Percentiles rank a stretch among this genome's conserved stretches.
Conservation (phyloP, 1,284 basidiomycete species). For the Wallemia hederae region DNA sequence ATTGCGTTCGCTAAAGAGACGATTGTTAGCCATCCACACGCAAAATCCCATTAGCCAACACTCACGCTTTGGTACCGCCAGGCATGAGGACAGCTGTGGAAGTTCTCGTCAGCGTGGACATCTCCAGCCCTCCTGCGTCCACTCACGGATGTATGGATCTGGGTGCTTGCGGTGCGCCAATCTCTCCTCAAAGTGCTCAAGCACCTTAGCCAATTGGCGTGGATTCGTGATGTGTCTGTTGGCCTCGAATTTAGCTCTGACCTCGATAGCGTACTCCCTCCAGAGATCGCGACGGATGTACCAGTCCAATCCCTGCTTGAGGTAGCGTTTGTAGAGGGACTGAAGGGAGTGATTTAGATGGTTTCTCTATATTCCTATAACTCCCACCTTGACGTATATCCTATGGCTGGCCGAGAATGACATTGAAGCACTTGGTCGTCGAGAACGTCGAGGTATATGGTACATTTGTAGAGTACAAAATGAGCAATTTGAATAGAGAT, state of each 20-base stretch:
- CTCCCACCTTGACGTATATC: not conserved
- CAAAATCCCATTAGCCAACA: not conserved
- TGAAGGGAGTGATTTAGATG: constrained; percentile 11
- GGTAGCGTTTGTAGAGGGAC: constrained; percentile 59
- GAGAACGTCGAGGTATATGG: too few relatives aligned
- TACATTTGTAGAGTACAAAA: too few relatives aligned
- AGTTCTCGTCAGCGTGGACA: constrained; percentile 8
- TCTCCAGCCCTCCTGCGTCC: constrained; percentile 8
- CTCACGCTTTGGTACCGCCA: constrained; percentile 66
- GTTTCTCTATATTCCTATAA: not conserved
- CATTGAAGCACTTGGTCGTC: not conserved
- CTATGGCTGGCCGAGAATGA: not conserved
- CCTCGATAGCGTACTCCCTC: constrained; percentile 50
- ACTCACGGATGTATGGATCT: constrained; percentile 67
- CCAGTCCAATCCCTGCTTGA: constrained; percentile 71
- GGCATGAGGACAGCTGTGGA: constrained; percentile 37
- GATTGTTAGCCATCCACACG: not conserved
- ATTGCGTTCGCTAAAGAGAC: not conserved
- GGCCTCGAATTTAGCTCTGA: constrained; percentile 68
- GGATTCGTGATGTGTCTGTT: constrained; percentile 76
- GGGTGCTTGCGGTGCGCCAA: constrained; percentile 44
- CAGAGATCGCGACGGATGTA: constrained; percentile 53
- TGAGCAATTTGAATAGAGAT: too few relatives aligned
- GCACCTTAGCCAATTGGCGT: constrained; percentile 44
- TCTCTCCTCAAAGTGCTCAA: constrained; percentile 50